Conservation (phyloP, 768 basidiomycete genomes). For the Tulasnella sp. region DNA sequence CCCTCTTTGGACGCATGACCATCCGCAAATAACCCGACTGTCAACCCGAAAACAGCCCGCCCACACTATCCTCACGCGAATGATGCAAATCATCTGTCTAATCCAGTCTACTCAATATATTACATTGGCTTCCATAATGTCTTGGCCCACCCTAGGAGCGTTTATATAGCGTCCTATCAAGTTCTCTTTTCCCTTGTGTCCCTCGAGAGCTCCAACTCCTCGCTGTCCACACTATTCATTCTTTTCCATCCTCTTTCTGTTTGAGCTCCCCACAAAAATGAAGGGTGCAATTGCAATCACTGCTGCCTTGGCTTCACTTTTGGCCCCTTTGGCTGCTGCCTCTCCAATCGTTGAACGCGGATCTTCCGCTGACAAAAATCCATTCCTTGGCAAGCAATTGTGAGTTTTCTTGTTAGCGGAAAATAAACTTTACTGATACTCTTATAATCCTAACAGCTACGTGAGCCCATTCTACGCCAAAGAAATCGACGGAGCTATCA, state of each 20-base stretch:
- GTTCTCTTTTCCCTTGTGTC: slow-evolving; percentile 2
- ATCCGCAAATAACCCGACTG: no score
- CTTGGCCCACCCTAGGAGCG: no score
- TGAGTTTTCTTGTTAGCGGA: neutral
- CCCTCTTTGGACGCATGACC: no score
- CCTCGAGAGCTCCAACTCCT: neutral
- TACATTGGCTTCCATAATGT: no score
- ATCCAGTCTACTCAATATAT: no score
- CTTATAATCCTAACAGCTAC: neutral
- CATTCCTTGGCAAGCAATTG: neutral
- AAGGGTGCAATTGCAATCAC: neutral
- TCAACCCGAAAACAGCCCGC: no score
- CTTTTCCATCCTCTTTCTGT: neutral
- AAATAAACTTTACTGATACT: neutral
- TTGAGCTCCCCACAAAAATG: neutral
- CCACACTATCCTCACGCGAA: no score
- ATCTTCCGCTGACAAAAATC: neutral
- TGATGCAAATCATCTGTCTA: no score
- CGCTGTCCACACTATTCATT: neutral
- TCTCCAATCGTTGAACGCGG: neutral
- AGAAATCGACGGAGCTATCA: neutral
- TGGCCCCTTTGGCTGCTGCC: neutral
- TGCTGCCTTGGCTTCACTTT: neutral
- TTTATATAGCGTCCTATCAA: no score
- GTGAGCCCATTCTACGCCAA: neutral